Conservation (phyloP, 2,329 filamentous ascomycete genomes). For the Fusarium devonianum region DNA sequence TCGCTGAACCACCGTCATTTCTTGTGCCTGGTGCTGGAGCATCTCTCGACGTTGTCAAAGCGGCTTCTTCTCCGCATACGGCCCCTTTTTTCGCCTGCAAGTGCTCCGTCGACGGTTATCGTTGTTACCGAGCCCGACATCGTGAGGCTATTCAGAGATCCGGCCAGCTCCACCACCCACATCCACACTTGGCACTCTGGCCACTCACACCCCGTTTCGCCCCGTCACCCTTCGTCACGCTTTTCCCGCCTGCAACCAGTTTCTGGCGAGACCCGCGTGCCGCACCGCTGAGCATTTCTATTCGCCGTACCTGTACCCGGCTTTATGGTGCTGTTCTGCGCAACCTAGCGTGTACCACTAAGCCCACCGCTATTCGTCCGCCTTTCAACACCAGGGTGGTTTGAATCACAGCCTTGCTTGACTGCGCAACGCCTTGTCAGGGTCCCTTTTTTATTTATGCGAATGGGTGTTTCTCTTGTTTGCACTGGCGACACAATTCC, state of each 20-base stretch:
- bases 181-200: slow-evolving; percentile 32
- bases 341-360: slow-evolving; percentile 32
- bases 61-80: slow-evolving; percentile 31
- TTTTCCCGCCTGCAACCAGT: slow-evolving; percentile 36
- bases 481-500: slow-evolving; percentile 1
- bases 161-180: slow-evolving; percentile 36
- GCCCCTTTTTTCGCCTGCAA: slow-evolving; percentile 31
- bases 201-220: slow-evolving; percentile 39
- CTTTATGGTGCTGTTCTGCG: slow-evolving; percentile 24
- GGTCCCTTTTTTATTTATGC: slow-evolving; percentile 14
- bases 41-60: slow-evolving; percentile 39
- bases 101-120: slow-evolving; percentile 12
- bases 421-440: slow-evolving; percentile 27
- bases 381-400: slow-evolving; percentile 21
- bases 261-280: slow-evolving; percentile 32
- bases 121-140: slow-evolving; percentile 34
- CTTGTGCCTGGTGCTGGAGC: slow-evolving; percentile 43
- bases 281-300: slow-evolving; percentile 19
- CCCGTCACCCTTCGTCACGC: slow-evolving; percentile 30
- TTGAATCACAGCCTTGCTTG: slow-evolving; percentile 34
- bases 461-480: slow-evolving; percentile 10
- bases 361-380: slow-evolving; percentile 31
- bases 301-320: slow-evolving; percentile 35
- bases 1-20: slow-evolving; percentile 48
- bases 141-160: slow-evolving; percentile 53